Percentiles rank a stretch among this genome's conserved stretches.
phyloP scores from a whole-genome alignment of 2,329 filamentous ascomycete species.

The Alternaria atra region DNA sequence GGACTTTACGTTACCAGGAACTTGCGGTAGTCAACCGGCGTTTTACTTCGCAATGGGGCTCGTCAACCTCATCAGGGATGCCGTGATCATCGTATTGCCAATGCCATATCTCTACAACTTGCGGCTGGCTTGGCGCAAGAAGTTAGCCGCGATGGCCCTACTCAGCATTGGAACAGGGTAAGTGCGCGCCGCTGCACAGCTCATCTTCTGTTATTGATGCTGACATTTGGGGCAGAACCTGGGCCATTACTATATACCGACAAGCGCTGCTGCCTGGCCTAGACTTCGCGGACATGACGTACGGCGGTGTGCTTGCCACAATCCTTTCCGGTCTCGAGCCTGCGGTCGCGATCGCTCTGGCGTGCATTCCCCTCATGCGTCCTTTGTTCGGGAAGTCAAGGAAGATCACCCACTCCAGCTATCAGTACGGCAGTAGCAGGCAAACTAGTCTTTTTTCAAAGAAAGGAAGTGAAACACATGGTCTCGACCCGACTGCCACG shows the following conservation, averaged over 20 bases:
- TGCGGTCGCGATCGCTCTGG: slow-evolving; percentile 30
- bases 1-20: slow-evolving; percentile 22
- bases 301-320: slow-evolving; percentile 29
- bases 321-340: slow-evolving; percentile 33
- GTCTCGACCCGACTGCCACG: too few relatives aligned
- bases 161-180: slow-evolving; percentile 33
- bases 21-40: slow-evolving; percentile 27
- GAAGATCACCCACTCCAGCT: too few relatives aligned
- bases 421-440: too few relatives aligned
- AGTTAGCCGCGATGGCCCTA: slow-evolving; percentile 24
- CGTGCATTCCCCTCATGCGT: slow-evolving; percentile 31
- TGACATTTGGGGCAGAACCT: slow-evolving; percentile 20
- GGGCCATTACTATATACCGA: slow-evolving; percentile 37
- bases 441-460: too few relatives aligned
- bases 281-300: slow-evolving; percentile 34
- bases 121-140: slow-evolving; percentile 20
- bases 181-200: neutral
- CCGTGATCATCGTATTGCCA: slow-evolving; percentile 26
- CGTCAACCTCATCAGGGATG: slow-evolving; percentile 32
- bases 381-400: slow-evolving; percentile 25
- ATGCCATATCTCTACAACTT: slow-evolving; percentile 32
- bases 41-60: slow-evolving; percentile 23
- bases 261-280: slow-evolving; percentile 21
- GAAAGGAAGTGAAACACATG: too few relatives aligned
- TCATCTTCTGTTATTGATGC: too few relatives aligned